These are phyloP conservation scores for Pythium myriotylum DNA, from an alignment of 352 stramenopile genomes.

Conservation along the genomic window DNA sequence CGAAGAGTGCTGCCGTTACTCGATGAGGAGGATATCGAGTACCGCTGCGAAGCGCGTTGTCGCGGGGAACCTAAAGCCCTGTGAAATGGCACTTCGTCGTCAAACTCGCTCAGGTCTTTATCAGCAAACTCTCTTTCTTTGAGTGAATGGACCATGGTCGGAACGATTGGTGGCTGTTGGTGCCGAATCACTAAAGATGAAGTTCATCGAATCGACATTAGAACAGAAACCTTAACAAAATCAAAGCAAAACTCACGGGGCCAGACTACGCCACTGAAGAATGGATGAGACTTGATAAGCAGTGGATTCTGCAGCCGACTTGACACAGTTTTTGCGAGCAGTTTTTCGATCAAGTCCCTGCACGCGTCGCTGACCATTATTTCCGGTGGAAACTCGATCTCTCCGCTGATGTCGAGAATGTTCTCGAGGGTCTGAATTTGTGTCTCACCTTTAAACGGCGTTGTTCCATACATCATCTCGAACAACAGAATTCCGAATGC, in stretches of 20 bases:
- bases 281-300: constrained; percentile 92
- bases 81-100: constrained; percentile 46
- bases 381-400: constrained; percentile 59
- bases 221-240: background rate
- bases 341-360: constrained; percentile 71
- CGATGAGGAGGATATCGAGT: constrained; percentile 16
- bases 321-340: constrained; percentile 35
- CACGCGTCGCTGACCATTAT: constrained; percentile 57
- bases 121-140: constrained; percentile 30
- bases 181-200: constrained; percentile 45
- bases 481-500: constrained; percentile 66
- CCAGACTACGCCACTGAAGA: constrained; percentile 90
- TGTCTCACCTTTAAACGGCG: constrained; percentile 50
- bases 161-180: constrained; percentile 43
- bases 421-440: constrained; percentile 53
- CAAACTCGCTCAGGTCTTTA: constrained; percentile 35
- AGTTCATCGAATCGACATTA: background rate
- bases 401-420: constrained; percentile 45
- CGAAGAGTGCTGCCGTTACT: constrained; percentile 11
- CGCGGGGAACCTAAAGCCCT: constrained; percentile 25
- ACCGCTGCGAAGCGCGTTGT: constrained; percentile 1
- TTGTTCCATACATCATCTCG: constrained; percentile 59
- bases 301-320: constrained; percentile 88
- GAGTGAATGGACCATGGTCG: constrained; percentile 41
- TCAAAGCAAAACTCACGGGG: constrained; percentile 49